phyloP scores from a whole-genome alignment of 441 rosid species.

The Populus hybrid region DNA sequence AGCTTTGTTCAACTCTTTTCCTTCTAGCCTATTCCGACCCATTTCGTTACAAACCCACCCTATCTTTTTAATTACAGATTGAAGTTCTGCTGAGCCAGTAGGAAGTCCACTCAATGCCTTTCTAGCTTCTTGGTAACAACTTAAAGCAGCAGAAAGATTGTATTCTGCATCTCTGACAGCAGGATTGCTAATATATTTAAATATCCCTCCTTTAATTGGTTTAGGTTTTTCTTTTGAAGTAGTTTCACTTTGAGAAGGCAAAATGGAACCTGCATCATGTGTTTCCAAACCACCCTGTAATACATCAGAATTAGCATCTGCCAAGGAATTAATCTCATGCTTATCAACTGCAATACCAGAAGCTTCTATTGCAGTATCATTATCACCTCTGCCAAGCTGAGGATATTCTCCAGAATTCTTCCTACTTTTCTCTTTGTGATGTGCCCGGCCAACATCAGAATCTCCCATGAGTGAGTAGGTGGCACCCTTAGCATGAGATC shows the following conservation, averaged over 20 bases:
- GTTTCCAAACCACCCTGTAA: slow-evolving; percentile 14
- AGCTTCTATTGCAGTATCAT: slow-evolving; percentile 23
- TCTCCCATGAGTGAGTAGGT: slow-evolving; percentile 30
- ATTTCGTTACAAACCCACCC: slow-evolving; percentile 95
- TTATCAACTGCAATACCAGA: slow-evolving; percentile 10
- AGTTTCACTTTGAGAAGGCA: slow-evolving; percentile 25
- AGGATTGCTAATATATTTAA: slow-evolving; percentile 55
- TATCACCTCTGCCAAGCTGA: slow-evolving; percentile 22
- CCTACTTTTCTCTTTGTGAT: slow-evolving; percentile 27
- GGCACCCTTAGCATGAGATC: slow-evolving; percentile 40
- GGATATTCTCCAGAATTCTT: slow-evolving; percentile 16
- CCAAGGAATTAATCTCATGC: slow-evolving; percentile 15
- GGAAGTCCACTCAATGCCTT: slow-evolving; percentile 66
- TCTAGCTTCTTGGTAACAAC: slow-evolving; percentile 76
- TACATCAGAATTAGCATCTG: slow-evolving; percentile 16
- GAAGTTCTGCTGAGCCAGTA: slow-evolving; percentile 48
- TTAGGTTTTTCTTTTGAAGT: slow-evolving; percentile 32
- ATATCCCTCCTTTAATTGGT: slow-evolving; percentile 74
- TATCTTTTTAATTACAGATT: slow-evolving; percentile 63
- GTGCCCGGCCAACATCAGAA: slow-evolving; percentile 31
- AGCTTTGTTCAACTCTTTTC: slow-evolving; percentile 67
- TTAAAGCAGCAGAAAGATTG: slow-evolving; percentile 59
- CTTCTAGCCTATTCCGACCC: slow-evolving; percentile 73
- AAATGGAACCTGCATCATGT: slow-evolving; percentile 26
- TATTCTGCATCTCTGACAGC: slow-evolving; percentile 56